Evolutionary conservation across 2,329 filamentous ascomycete genomes (phyloP).

Genomic region (Colletotrichum musae): DNA sequence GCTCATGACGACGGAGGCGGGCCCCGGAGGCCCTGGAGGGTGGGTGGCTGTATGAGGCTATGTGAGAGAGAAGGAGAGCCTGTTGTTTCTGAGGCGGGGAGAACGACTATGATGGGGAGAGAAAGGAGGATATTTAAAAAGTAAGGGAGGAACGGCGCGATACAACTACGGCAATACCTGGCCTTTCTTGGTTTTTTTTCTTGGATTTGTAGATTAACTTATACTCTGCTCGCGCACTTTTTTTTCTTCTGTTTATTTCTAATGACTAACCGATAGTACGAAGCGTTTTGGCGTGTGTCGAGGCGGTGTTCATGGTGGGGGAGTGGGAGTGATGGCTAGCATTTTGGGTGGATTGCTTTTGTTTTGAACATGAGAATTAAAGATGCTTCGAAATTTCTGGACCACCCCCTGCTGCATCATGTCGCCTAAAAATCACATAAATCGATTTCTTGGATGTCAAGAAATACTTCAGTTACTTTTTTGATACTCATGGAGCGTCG

Average conservation of each 20-base stretch:
- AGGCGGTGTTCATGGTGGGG: neutral
- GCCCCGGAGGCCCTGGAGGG: too few relatives aligned
- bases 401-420: neutral
- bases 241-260: neutral
- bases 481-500: too few relatives aligned
- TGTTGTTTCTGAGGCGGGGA: too few relatives aligned
- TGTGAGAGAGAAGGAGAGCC: too few relatives aligned
- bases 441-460: neutral
- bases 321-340: neutral
- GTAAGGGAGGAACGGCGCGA: neutral
- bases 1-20: neutral
- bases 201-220: neutral
- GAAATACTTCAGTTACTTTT: too few relatives aligned
- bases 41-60: neutral
- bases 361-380: neutral
- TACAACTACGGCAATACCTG: too few relatives aligned
- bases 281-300: neutral
- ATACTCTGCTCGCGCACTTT: neutral
- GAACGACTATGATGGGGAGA: too few relatives aligned
- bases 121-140: neutral
- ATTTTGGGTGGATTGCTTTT: neutral
- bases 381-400: neutral
- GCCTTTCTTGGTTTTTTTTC: neutral
- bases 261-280: neutral
- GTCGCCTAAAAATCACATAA: neutral